Conservation (phyloP, 2,329 filamentous ascomycete species). For the Coleophoma eucalyptorum region DNA sequence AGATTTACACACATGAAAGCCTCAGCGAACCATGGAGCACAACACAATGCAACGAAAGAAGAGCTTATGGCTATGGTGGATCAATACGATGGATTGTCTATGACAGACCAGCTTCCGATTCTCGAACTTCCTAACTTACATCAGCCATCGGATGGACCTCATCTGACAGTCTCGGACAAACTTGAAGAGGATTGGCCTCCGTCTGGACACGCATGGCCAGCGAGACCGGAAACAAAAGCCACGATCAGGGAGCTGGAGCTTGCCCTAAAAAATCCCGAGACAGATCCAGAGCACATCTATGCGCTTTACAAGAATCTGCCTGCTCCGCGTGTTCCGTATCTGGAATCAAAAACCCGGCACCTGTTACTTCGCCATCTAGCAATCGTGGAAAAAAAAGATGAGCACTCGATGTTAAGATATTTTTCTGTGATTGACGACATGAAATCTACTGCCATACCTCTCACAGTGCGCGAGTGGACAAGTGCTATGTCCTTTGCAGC, state of each 20-base stretch:
- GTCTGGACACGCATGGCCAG: slow-evolving; percentile 22
- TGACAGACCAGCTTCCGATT: slow-evolving; percentile 50
- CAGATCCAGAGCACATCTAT: slow-evolving; percentile 25
- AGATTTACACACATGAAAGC: no score
- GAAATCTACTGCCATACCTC: slow-evolving; percentile 65
- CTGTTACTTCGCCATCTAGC: slow-evolving; percentile 24
- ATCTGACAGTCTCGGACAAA: slow-evolving; percentile 45
- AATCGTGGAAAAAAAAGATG: slow-evolving; percentile 26
- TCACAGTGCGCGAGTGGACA: slow-evolving; percentile 74
- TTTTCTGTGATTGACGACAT: slow-evolving; percentile 82
- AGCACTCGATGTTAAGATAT: slow-evolving; percentile 71
- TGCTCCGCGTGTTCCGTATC: slow-evolving; percentile 25
- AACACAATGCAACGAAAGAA: slow-evolving; percentile 28
- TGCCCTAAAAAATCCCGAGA: slow-evolving; percentile 13
- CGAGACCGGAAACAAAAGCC: slow-evolving; percentile 18
- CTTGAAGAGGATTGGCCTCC: slow-evolving; percentile 38
- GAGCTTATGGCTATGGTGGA: slow-evolving; percentile 51
- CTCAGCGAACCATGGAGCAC: background rate
- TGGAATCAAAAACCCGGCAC: slow-evolving; percentile 21
- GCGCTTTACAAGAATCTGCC: slow-evolving; percentile 30
- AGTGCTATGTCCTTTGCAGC: slow-evolving; percentile 76
- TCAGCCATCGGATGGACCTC: slow-evolving; percentile 44
- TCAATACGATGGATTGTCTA: slow-evolving; percentile 40
- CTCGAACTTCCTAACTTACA: slow-evolving; percentile 49
- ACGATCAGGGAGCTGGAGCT: slow-evolving; percentile 18